phyloP scores from a whole-genome alignment of 2,329 filamentous ascomycete species.

The Magnaporthiopsis rhizophila region DNA sequence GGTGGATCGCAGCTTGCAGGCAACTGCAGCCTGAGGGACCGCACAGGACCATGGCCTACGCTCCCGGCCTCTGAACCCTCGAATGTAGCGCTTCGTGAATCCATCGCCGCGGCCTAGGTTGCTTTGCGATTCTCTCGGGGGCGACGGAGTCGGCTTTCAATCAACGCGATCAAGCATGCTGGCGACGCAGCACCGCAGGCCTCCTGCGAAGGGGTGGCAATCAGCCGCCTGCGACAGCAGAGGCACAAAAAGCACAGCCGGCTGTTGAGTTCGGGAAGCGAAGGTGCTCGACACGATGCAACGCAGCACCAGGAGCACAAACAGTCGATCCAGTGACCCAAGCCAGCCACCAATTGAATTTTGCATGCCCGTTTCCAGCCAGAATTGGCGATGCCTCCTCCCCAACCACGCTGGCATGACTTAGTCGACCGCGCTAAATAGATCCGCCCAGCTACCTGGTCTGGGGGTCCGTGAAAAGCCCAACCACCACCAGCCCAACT shows the following conservation, averaged over 20 bases:
- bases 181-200: neutral
- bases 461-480: too few relatives aligned
- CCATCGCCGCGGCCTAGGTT: neutral
- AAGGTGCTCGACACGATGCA: neutral
- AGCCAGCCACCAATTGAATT: neutral
- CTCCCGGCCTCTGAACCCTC: slow-evolving; percentile 7
- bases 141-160: neutral
- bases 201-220: neutral
- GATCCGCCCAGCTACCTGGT: too few relatives aligned
- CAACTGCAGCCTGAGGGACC: slow-evolving; percentile 40
- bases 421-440: too few relatives aligned
- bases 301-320: neutral
- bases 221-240: neutral
- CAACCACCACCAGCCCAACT: too few relatives aligned
- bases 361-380: neutral
- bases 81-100: slow-evolving; percentile 1
- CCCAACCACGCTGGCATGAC: too few relatives aligned
- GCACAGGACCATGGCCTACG: neutral
- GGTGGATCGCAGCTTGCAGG: slow-evolving; percentile 85
- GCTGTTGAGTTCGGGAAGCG: neutral
- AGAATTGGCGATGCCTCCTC: neutral
- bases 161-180: neutral
- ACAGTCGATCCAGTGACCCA: neutral
- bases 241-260: neutral
- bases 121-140: neutral